A percentile compares a stretch with the other conserved stretches of the same genome.
These are phyloP conservation scores for Mortierella sp. DNA, from an alignment of 371 early-diverging fungal genomes.

Conservation along the genomic window DNA sequence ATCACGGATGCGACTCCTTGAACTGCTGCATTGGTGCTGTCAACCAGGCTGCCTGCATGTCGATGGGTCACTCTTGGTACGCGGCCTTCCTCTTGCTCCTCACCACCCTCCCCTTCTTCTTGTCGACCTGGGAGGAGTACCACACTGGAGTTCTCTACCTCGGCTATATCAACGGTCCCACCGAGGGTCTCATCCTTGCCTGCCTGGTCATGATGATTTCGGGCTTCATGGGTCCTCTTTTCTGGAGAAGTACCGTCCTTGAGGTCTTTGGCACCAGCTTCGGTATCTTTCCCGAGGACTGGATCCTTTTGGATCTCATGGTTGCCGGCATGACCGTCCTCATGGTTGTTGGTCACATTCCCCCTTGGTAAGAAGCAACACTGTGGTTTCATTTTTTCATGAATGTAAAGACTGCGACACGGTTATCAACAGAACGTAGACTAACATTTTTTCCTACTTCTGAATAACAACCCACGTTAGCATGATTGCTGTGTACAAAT, in stretches of 20 bases:
- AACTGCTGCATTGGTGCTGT: conserved; percentile 89
- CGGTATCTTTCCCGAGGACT: conserved; percentile 60
- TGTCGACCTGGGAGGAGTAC: conserved; percentile 96
- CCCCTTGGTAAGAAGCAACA: conserved; percentile 65
- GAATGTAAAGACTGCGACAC: background rate
- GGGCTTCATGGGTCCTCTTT: conserved; percentile 67
- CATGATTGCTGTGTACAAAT: conserved; percentile 74
- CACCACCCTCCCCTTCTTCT: conserved; percentile 88
- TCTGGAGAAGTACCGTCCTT: conserved; percentile 46
- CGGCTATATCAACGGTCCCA: conserved; percentile 95
- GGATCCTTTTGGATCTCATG: conserved; percentile 65
- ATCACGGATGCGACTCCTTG: conserved; percentile 93
- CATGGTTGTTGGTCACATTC: conserved; percentile 77
- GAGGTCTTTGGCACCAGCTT: conserved; percentile 51
- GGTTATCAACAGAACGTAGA: too few relatives aligned
- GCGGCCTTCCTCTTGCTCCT: conserved; percentile 73
- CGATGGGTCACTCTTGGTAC: conserved; percentile 81
- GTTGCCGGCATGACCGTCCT: conserved; percentile 69
- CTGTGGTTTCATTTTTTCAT: background rate
- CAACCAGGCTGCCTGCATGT: conserved; percentile 87
- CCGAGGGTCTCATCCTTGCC: conserved; percentile 92
- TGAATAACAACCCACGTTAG: background rate
- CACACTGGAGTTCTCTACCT: conserved; percentile 94
- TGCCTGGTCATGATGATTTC: conserved; percentile 79
- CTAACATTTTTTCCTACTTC: background rate